Percentiles rank a stretch among this genome's conserved stretches.
These are phyloP conservation scores for Lenzites betulinus DNA, from an alignment of 768 basidiomycete species.

Conservation along the genomic window DNA sequence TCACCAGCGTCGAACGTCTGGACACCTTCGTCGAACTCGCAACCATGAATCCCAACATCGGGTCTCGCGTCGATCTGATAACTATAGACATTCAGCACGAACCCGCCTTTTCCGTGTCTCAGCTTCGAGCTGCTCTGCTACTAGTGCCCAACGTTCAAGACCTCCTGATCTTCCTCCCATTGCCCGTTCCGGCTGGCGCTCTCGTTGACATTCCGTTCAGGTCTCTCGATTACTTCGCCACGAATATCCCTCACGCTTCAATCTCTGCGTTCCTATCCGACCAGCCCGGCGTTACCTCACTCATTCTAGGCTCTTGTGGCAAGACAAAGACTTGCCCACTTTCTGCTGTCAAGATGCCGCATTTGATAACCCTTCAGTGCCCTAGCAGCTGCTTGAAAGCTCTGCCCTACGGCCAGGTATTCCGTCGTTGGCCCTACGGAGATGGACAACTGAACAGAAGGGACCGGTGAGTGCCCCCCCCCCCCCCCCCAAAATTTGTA, in stretches of 20 bases:
- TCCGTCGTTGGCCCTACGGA: no score
- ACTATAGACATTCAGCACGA: neutral
- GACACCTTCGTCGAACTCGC: neutral
- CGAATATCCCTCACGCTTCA: neutral
- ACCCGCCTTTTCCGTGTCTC: neutral
- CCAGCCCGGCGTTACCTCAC: neutral
- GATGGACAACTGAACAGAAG: no score
- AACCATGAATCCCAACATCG: neutral
- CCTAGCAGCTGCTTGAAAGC: neutral
- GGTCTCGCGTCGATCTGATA: neutral
- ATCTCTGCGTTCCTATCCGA: neutral
- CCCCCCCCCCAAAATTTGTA: no score
- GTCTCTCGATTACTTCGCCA: neutral
- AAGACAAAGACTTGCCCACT: neutral
- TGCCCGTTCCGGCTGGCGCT: neutral
- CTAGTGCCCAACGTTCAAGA: neutral
- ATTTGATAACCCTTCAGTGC: neutral
- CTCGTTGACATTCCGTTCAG: neutral
- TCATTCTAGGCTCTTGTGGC: neutral
- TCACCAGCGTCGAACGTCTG: no score
- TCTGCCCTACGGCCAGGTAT: no score
- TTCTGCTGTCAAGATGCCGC: neutral
- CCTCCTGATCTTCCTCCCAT: neutral
- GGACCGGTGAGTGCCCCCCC: no score
- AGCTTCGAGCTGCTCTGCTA: neutral